Evolutionary conservation across 2,329 filamentous ascomycete species (phyloP).

Genomic region (Microdochium paspali): DNA sequence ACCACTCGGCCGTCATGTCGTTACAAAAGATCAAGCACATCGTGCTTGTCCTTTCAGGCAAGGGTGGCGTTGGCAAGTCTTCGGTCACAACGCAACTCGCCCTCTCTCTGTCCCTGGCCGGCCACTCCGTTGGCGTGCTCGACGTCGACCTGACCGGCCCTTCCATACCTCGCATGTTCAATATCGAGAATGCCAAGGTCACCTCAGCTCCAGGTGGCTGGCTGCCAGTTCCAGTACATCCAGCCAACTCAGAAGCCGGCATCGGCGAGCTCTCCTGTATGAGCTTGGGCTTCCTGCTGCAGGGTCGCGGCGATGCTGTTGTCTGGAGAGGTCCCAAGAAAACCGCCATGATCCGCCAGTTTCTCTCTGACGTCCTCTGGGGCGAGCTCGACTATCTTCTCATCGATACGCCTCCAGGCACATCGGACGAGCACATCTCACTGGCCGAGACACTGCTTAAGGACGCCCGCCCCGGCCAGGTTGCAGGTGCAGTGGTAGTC

Average conservation of each 20-base stretch:
- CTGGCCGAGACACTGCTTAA: slow-evolving; percentile 76
- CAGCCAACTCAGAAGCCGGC: slow-evolving; percentile 37
- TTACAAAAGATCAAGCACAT: slow-evolving; percentile 67
- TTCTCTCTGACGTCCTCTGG: slow-evolving; percentile 88
- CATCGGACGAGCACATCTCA: slow-evolving; percentile 94
- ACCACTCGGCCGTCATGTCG: slow-evolving; percentile 39
- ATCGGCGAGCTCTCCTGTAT: slow-evolving; percentile 70
- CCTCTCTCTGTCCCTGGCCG: slow-evolving; percentile 74
- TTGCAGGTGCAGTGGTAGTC: slow-evolving; percentile 85
- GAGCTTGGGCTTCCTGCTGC: slow-evolving; percentile 86
- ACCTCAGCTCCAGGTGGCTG: slow-evolving; percentile 86
- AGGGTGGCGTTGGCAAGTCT: slow-evolving; percentile 96
- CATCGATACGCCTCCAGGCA: slow-evolving; percentile 93
- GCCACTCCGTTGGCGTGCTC: slow-evolving; percentile 85
- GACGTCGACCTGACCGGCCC: slow-evolving; percentile 95
- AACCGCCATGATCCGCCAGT: slow-evolving; percentile 97
- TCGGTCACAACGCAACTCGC: slow-evolving; percentile 96
- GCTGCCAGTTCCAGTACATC: slow-evolving; percentile 80
- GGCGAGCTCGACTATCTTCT: slow-evolving; percentile 80
- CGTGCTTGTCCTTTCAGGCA: slow-evolving; percentile 82
- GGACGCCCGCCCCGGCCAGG: slow-evolving; percentile 52
- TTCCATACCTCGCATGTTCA: slow-evolving; percentile 91
- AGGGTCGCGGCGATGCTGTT: slow-evolving; percentile 76
- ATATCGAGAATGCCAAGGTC: slow-evolving; percentile 81
- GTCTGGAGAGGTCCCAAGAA: slow-evolving; percentile 98